Base-by-base conservation (phyloP, 768 basidiomycete species). In the Asterophora parasitica region DNA sequence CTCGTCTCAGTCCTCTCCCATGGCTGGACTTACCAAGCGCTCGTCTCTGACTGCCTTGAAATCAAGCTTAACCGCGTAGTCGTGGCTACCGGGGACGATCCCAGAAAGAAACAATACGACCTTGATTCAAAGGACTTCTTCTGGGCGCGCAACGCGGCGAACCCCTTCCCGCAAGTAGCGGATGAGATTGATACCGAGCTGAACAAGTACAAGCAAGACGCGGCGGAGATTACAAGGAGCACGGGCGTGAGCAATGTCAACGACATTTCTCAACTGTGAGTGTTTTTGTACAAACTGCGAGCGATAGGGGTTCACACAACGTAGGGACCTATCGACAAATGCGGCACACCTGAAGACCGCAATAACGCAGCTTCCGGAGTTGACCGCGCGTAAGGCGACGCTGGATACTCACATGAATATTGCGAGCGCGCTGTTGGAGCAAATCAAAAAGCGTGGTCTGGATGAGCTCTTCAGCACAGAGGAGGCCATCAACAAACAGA, bases 331-430 rank as follows among this genome's bases (percentile, higher is more conserved):
- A 20, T 84, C 92, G 1, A 82, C 90, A 26, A 98, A 98, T 65
- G 93, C 96, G 2, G 76, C 91, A 6, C 88, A 98, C 64, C 71
- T 99, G 42, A 98, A 97, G 70, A 92, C 92, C 0, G 96, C 96
- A 7, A 96, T 99, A 61, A 98, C 94, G 1, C 91, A 93, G 52
- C 74, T 99, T 15, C 96, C 96, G 1, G 96, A 98, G 63, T 73
- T 99, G 42, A 98, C 95, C 4, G 93, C 96, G 3, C 82, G 96
- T 34, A 99, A 99, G 60, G 90, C 92, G 27, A 94, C 90, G 1
- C 78, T 99, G 19, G 96, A 99, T 64, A 92, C 94, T 3, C 96
- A 99, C 63, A 98, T 99, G 94, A 97, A 98, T 67, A 95, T 99
- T 47, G 95, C 95, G 31, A 96, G 94, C 10, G 88, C 94, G 13